phyloP scores from a whole-genome alignment of 2,329 filamentous ascomycete species.

The Penicillium psychrosexuale region DNA sequence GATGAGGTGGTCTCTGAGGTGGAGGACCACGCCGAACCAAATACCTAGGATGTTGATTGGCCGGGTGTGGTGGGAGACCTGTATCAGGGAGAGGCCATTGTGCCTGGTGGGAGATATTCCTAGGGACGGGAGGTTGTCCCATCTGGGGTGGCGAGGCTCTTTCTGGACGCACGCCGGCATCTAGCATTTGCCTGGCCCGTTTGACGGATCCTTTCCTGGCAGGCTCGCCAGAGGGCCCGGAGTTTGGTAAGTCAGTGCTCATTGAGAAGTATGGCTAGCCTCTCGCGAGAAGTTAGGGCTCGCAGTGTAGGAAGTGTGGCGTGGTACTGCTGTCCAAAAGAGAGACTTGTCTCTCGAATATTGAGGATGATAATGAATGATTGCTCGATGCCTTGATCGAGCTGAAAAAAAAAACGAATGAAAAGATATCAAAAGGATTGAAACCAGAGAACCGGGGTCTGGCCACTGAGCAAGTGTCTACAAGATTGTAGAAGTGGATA shows the following conservation, averaged over 20 bases:
- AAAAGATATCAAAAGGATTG: not conserved
- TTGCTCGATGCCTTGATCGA: conserved; percentile 16
- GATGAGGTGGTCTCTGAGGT: conserved; percentile 43
- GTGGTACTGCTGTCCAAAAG: not conserved
- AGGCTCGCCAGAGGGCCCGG: conserved; percentile 12
- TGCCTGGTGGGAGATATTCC: conserved; percentile 35
- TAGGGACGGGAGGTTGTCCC: conserved; percentile 12
- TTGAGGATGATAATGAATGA: not conserved
- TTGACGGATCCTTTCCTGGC: conserved; percentile 35
- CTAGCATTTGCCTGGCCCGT: conserved; percentile 35
- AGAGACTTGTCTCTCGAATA: not conserved
- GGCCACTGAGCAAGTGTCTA: not conserved
- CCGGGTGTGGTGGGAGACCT: conserved; percentile 22
- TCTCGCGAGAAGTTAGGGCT: conserved; percentile 2
- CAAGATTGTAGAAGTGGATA: not conserved
- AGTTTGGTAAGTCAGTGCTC: conserved; percentile 15
- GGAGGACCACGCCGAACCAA: conserved; percentile 35
- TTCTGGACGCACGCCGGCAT: conserved; percentile 30
- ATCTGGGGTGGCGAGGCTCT: conserved; percentile 9
- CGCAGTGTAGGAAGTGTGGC: conserved; percentile 10
- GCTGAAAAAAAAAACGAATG: not conserved
- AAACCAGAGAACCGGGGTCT: conserved; percentile 7
- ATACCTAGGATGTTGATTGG: conserved; percentile 25
- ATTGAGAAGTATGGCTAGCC: conserved; percentile 13
- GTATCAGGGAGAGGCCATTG: conserved; percentile 47